phyloP scores from a whole-genome alignment of 768 basidiomycete genomes.

The Leccinum variicolor region DNA sequence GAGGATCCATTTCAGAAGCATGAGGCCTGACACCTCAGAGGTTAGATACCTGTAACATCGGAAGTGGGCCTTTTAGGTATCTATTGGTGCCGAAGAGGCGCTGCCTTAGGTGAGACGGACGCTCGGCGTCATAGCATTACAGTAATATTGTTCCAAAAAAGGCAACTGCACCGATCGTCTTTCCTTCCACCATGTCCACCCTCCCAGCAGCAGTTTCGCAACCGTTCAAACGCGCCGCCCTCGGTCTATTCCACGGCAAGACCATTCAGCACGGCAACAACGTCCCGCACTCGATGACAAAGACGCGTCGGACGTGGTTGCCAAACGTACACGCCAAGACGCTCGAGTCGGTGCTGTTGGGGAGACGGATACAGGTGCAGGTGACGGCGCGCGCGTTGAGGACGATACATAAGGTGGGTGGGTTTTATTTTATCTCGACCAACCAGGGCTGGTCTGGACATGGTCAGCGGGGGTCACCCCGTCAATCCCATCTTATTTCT shows the following conservation, averaged over 20 bases:
- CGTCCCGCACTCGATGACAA: constrained; percentile 84
- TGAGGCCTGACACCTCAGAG: no score
- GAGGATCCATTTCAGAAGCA: no score
- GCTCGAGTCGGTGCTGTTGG: constrained; percentile 63
- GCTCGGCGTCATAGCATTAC: no score
- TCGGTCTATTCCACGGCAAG: constrained; percentile 82
- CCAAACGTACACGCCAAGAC: constrained; percentile 84
- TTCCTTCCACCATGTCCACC: constrained; percentile 11
- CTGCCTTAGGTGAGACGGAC: no score
- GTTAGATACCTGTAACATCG: no score
- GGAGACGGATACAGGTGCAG: constrained; percentile 57
- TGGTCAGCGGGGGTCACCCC: no score
- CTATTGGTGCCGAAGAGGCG: no score
- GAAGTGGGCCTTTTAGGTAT: no score
- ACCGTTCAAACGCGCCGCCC: constrained; percentile 78
- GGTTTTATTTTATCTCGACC: background rate
- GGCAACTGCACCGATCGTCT: background rate
- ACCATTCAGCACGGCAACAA: constrained; percentile 82
- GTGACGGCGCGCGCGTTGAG: constrained; percentile 73
- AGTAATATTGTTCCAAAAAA: constrained; percentile 6
- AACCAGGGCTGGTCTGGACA: no score
- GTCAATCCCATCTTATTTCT: no score
- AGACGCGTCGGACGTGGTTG: constrained; percentile 84
- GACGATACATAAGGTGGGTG: constrained; percentile 75
- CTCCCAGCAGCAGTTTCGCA: constrained; percentile 42